Conservation (phyloP, 2,329 filamentous ascomycete genomes). For the Fusarium begoniae region DNA sequence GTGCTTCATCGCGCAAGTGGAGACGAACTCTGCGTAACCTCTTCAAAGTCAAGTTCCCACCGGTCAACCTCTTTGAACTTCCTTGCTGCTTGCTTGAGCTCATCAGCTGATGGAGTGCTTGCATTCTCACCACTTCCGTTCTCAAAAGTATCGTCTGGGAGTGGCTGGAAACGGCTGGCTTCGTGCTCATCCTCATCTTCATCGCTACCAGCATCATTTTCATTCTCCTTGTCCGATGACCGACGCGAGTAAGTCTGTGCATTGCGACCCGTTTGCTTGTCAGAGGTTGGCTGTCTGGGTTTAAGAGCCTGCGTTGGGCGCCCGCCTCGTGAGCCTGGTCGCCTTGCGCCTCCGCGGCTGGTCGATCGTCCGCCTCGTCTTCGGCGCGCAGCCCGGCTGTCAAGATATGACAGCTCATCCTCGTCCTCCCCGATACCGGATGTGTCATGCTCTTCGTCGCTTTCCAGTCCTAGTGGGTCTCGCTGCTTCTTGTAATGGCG, state of each 20-base stretch:
- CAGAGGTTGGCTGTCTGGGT: slow-evolving; percentile 33
- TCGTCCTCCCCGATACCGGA: slow-evolving; percentile 61
- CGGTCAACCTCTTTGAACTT: slow-evolving; percentile 76
- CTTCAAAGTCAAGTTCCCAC: slow-evolving; percentile 75
- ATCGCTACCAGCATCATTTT: slow-evolving; percentile 36
- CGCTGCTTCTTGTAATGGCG: slow-evolving; percentile 55
- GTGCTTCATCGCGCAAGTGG: slow-evolving; percentile 57
- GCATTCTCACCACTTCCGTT: slow-evolving; percentile 45
- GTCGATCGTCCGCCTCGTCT: slow-evolving; percentile 46
- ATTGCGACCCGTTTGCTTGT: slow-evolving; percentile 40
- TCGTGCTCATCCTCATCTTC: slow-evolving; percentile 48
- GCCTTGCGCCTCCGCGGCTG: slow-evolving; percentile 43
- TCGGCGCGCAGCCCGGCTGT: slow-evolving; percentile 48
- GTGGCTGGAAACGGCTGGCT: slow-evolving; percentile 53
- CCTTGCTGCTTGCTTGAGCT: slow-evolving; percentile 66
- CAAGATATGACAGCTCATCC: slow-evolving; percentile 63
- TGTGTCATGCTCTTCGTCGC: slow-evolving; percentile 59
- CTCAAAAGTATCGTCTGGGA: slow-evolving; percentile 58
- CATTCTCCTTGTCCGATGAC: slow-evolving; percentile 68
- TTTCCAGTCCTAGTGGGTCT: slow-evolving; percentile 53
- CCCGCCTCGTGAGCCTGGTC: slow-evolving; percentile 41
- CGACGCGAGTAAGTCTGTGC: slow-evolving; percentile 61
- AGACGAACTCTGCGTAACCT: slow-evolving; percentile 65
- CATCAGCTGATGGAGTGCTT: slow-evolving; percentile 55
- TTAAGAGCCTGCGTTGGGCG: slow-evolving; percentile 39